These are phyloP conservation scores for Monilinia vaccinii-corymbosi DNA, from an alignment of 2,329 filamentous ascomycete species.

Conservation along the genomic window DNA sequence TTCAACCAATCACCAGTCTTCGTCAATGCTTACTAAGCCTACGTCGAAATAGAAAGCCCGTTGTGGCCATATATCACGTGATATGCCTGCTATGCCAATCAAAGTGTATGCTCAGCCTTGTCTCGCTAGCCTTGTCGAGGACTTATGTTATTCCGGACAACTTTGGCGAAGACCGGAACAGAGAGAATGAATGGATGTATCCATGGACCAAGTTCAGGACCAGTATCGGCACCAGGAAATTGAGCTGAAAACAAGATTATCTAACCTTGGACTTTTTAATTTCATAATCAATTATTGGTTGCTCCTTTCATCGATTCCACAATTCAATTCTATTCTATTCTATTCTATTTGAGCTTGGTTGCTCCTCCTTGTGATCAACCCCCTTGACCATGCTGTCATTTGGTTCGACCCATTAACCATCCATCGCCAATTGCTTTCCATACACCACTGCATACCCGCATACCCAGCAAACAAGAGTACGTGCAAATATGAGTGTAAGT, in stretches of 20 bases:
- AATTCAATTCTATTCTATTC: constrained; percentile 1
- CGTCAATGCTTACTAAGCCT: no score
- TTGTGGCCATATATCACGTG: no score
- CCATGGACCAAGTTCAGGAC: neutral
- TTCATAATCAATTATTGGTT: neutral
- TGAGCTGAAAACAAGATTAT: neutral
- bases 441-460: neutral
- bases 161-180: neutral
- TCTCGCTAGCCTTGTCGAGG: neutral
- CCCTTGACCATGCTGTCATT: constrained; percentile 10
- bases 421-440: neutral
- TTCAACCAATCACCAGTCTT: no score
- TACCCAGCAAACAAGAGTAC: constrained; percentile 1
- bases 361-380: neutral
- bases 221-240: neutral
- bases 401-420: constrained; percentile 5
- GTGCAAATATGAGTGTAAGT: constrained; percentile 26
- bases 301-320: neutral
- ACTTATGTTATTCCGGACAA: neutral
- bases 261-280: neutral
- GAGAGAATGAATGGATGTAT: neutral
- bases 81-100: no score
- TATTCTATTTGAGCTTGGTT: neutral
- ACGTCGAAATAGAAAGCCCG: no score
- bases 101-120: neutral